phyloP scores from a whole-genome alignment of 1,284 basidiomycete species.

The Erythrobasidium hasegawianum region DNA sequence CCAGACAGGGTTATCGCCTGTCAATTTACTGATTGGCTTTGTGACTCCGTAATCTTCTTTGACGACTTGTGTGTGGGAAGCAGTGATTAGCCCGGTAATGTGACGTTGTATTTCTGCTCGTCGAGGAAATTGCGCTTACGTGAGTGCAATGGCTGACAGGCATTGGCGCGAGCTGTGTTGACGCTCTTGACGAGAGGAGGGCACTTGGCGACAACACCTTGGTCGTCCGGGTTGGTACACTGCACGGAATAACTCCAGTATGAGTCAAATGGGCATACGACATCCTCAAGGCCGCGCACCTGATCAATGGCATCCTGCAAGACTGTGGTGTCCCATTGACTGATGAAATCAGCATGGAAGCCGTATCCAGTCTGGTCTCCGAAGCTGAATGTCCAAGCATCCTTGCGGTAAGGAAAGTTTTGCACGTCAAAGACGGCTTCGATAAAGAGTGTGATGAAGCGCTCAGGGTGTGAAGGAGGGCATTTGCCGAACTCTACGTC shows the following conservation, averaged over 20 bases:
- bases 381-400: neutral
- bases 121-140: neutral
- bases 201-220: slow-evolving; percentile 48
- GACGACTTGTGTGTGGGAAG: slow-evolving; percentile 37
- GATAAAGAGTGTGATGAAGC: slow-evolving; percentile 24
- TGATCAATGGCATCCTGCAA: slow-evolving; percentile 48
- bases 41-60: slow-evolving; percentile 49
- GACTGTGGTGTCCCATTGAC: slow-evolving; percentile 45
- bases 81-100: no score
- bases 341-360: neutral
- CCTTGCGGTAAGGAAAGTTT: neutral
- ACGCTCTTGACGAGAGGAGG: slow-evolving; percentile 46
- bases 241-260: slow-evolving; percentile 1
- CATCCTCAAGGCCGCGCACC: neutral
- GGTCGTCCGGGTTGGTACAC: slow-evolving; percentile 47
- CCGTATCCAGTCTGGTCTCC: neutral
- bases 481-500: slow-evolving; percentile 23
- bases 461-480: slow-evolving; percentile 14
- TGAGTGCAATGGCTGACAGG: neutral
- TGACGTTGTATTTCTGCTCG: neutral
- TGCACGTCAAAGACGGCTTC: slow-evolving; percentile 30
- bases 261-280: neutral
- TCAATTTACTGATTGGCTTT: slow-evolving; percentile 44
- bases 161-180: neutral
- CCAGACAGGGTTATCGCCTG: slow-evolving; percentile 50